Base-by-base conservation (phyloP, 2,329 filamentous ascomycete species). In the Claviceps spartinae region DNA sequence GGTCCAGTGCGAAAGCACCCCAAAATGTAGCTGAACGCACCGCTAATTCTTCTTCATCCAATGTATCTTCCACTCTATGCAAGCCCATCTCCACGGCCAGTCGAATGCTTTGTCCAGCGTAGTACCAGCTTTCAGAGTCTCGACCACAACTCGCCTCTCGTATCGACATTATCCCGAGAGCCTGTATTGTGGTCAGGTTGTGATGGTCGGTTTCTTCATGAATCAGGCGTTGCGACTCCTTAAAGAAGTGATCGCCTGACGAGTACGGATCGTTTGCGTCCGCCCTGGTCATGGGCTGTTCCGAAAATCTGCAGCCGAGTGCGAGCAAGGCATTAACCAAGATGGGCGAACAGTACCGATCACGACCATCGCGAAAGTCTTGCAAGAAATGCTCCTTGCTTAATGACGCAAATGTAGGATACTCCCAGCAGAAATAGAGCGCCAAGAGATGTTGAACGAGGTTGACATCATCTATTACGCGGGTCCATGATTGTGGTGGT, bases 391-490 rank as follows among this genome's bases (percentile, higher is more conserved):
- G 78, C 58, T 86, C 81, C 61, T 85, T 83, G 60, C 81, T 85
- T 45, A 88, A 74, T 2, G 85, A 79, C 3, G 83, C 79, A 65
- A 86, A 87, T 13, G 83, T 87, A 2, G 85, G 82, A 62, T 88
- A 86, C 57, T 85, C 79, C 78, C 84, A 88, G 68, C 82, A 85
- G 57, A 87, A 87, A 66, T 86, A 87, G 36, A 86, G 69, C 0
- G 77, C 73, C 50, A 86, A 66, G 9, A 86, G 70, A 58, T 83
- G 81, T 55, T 81, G 73, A 1, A 86, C 78, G 34, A 86, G 72
- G 13, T 63, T 67, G 13, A 69, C 59, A 56, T 86, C 81, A 3
- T 64, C 61, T 2, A 81, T 84, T 22, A 86, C 73, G 41, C 60
- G 70, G 1, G 83, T 85, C 83, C 83, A 86, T 0, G 70, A 71